Evolutionary conservation across 345 rosid genomes (phyloP).

Genomic region (Hibiscus syriacus): DNA sequence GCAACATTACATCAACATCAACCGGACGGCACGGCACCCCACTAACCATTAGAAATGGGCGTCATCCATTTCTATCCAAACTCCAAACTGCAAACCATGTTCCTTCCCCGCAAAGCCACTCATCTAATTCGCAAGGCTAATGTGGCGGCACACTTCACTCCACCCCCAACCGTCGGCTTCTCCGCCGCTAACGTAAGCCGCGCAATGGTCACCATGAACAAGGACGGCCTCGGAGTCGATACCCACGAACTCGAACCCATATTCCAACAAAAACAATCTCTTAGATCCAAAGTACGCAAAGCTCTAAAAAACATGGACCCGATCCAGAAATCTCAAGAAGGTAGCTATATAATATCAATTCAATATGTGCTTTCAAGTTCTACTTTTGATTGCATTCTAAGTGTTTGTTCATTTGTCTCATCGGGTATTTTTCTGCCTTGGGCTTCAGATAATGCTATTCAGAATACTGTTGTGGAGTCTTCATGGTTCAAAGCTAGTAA

Average conservation of each 20-base stretch:
- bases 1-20: neutral
- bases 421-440: neutral
- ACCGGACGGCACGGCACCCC: neutral
- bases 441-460: constrained; percentile 57
- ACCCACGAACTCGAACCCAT: constrained; percentile 36
- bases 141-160: neutral
- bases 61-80: constrained; percentile 7
- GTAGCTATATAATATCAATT: constrained; percentile 13
- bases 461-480: constrained; percentile 57
- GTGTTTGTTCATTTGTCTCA: neutral
- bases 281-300: constrained; percentile 66
- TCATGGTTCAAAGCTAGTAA: constrained; percentile 70
- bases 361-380: neutral
- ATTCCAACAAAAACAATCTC: constrained; percentile 50
- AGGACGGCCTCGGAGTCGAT: constrained; percentile 3
- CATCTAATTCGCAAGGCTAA: neutral
- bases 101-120: neutral
- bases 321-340: constrained; percentile 60
- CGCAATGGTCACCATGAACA: constrained; percentile 11
- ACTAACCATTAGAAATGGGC: neutral
- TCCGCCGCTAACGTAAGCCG: neutral
- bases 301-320: constrained; percentile 68
- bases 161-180: neutral
- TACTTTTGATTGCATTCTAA: neutral
- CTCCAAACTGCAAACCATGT: neutral